Evolutionary conservation across 225 moss, liverwort and hornwort genomes (phyloP), one percentile per base, ranked within the genome.

Genomic region (Anthoceros angustus): DNA sequence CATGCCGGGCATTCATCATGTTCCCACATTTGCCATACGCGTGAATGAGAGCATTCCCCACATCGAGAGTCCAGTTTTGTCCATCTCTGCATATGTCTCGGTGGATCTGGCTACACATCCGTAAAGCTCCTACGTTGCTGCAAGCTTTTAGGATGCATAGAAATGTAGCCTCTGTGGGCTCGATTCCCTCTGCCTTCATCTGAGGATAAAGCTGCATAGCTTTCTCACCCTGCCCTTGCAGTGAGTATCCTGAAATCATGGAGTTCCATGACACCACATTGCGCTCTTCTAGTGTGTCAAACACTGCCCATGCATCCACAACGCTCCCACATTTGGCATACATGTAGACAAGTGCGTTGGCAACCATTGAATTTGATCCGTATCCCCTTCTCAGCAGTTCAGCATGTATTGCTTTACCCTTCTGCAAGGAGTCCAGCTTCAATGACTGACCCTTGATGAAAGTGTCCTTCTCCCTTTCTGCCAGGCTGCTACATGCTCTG

Each of bases 21-120:
- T 42, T 69, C 4, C 69, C 69, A 62, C 69, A 69, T 42, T 69
- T 69, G 61, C 55, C 55, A 23, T 55, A 55, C 0, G 55, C 55
- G 23, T 55, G 55, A 18, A 55, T 55, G 14, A 55, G 55, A 20
- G 18, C 23, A 23, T 55, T 55, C 23, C 55, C 7, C 14, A 55
- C 55, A 55, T 20, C 23, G 18, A 20, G 55, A 55, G n/a, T 55
- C 55, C 55, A 55, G 6, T 55, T 55, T 18, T 18, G n/a, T 55
- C 23, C 55, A 55, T 55, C 55, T 55, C 55, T 23, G 23, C n/a
- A 15, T 18, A 55, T 55, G 55, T 55, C 55, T 55, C 23, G n/a
- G 23, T 55, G 55, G 23, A 55, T 55, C 55, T 23, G 23, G 7
- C n/a, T 55, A 12, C 55, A 55, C 55, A 55, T 55, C 12, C 23